phyloP scores from a whole-genome alignment of 176 grass and related monocot genomes.

The Carex scoparia region DNA sequence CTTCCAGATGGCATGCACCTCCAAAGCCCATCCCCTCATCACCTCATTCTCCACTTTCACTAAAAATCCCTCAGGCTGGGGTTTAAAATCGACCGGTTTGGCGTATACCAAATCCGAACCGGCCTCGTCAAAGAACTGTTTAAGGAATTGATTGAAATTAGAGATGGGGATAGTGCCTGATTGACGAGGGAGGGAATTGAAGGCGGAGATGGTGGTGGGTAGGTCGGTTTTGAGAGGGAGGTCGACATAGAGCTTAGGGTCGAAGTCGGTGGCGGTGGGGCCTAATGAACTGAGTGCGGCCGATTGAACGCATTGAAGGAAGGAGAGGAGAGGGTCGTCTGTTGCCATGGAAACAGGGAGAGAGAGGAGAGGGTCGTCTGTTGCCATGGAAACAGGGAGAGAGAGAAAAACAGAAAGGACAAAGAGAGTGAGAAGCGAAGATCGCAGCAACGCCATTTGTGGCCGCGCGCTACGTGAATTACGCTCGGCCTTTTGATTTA shows the following conservation, averaged over 20 bases:
- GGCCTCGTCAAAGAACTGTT: slow-evolving; percentile 35
- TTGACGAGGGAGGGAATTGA: slow-evolving; percentile 23
- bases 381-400: not conserved
- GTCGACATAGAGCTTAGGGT: slow-evolving; percentile 87
- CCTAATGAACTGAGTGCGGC: slow-evolving; percentile 48
- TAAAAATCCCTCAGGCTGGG: slow-evolving; percentile 67
- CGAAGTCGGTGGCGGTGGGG: slow-evolving; percentile 37
- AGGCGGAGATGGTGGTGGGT: slow-evolving; percentile 32
- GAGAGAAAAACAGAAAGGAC: not conserved
- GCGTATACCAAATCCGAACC: slow-evolving; percentile 65
- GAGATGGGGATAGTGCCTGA: slow-evolving; percentile 16
- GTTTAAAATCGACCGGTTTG: slow-evolving; percentile 43
- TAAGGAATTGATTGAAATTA: slow-evolving; percentile 37
- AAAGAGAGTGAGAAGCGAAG: too few relatives aligned
- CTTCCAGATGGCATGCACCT: slow-evolving; percentile 92
- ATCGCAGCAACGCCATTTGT: too few relatives aligned
- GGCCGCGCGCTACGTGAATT: too few relatives aligned
- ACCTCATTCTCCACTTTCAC: slow-evolving; percentile 42
- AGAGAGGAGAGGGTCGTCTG: slow-evolving; percentile 32
- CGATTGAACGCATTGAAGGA: slow-evolving; percentile 72
- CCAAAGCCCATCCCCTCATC: slow-evolving; percentile 70
- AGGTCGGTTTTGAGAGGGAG: slow-evolving; percentile 54
- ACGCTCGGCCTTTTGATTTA: too few relatives aligned
- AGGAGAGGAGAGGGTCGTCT: slow-evolving; percentile 36
- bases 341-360: not conserved